Evolutionary conservation across 495 filamentous ascomycete species (phyloP), one percentile per base, ranked within the genome.

Genomic region (Trichoderma reesei): DNA sequence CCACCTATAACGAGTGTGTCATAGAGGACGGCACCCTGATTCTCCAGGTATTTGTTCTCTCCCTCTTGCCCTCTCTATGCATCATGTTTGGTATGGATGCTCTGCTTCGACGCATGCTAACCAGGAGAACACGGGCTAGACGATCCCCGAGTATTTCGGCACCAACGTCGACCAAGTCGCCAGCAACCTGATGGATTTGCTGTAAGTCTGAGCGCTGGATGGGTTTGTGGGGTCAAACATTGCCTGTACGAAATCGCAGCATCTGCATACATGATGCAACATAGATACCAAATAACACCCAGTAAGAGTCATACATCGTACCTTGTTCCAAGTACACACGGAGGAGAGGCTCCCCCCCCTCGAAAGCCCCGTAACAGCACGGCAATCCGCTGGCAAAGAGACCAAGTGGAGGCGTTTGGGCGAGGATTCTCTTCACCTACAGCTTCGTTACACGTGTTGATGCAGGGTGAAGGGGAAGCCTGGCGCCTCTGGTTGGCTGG

Each of bases 11-110:
- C 68, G 76, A 80, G 70, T 65, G 67, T 33, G 70, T 75, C 1
- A 63, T 81, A 20, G 75, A 78, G 54, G 78, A 75, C 14, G 79
- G 76, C 3, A 69, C 74, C 14, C 69, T 76, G 37, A 78, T 74
- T 59, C n/a, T 79, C n/a, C 74, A 81, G 75, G 70, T 72, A 65
- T 68, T 42, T 62, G 9, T 34, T 20, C 38, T n/a, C 26, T 54
- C 37, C 33, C 33, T 38, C 42, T 41, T 33, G 38, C 7, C 3
- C 9, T 51, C 16, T n/a, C n/a, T n/a, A n/a, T n/a, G n/a, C n/a
- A n/a, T n/a, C n/a, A n/a, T n/a, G n/a, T n/a, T n/a, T n/a, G n/a
- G n/a, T n/a, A n/a, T n/a, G n/a, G n/a, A n/a, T n/a, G n/a, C n/a
- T n/a, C n/a, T n/a, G n/a, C n/a, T n/a, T n/a, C n/a, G 14, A 9